A percentile compares a stretch with the other conserved stretches of the same genome.
These are phyloP conservation scores for Amyloporia xantha DNA, from an alignment of 768 basidiomycete species.

Conservation along the genomic window DNA sequence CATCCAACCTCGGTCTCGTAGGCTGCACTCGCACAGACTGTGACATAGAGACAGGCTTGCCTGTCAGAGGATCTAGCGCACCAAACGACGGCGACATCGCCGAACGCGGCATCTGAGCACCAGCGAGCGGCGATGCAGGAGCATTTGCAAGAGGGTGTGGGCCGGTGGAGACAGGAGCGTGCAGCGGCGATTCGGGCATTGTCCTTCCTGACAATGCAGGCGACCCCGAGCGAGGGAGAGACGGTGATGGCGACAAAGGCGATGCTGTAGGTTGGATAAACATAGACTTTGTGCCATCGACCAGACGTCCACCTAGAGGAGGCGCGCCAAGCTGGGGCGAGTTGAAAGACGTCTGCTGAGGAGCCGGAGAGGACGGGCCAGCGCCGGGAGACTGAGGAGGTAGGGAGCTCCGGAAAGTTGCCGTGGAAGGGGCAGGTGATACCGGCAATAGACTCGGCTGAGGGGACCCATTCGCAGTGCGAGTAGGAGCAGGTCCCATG, in stretches of 20 bases:
- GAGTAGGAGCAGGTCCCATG: not conserved
- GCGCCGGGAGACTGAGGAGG: constrained; percentile 47
- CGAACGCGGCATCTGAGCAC: constrained; percentile 5
- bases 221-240: constrained; percentile 8
- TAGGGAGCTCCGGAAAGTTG: constrained; percentile 9
- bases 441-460: constrained; percentile 3
- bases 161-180: constrained; percentile 6
- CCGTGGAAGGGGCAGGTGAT: constrained; percentile 1
- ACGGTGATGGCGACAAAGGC: constrained; percentile 17
- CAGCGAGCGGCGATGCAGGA: constrained; percentile 7
- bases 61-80: constrained; percentile 55
- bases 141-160: constrained; percentile 13
- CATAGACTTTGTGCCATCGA: constrained; percentile 79
- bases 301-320: constrained; percentile 57
- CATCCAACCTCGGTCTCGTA: constrained; percentile 69
- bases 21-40: constrained; percentile 69
- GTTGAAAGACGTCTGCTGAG: constrained; percentile 23
- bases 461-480: constrained; percentile 1
- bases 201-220: not conserved
- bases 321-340: constrained; percentile 34
- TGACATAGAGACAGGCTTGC: constrained; percentile 59
- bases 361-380: constrained; percentile 41
- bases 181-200: constrained; percentile 11
- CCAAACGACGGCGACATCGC: constrained; percentile 11
- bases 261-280: constrained; percentile 46